These are phyloP conservation scores for Pseudocercospora macadamiae DNA, from an alignment of 2,329 filamentous ascomycete species.

Conservation along the genomic window DNA sequence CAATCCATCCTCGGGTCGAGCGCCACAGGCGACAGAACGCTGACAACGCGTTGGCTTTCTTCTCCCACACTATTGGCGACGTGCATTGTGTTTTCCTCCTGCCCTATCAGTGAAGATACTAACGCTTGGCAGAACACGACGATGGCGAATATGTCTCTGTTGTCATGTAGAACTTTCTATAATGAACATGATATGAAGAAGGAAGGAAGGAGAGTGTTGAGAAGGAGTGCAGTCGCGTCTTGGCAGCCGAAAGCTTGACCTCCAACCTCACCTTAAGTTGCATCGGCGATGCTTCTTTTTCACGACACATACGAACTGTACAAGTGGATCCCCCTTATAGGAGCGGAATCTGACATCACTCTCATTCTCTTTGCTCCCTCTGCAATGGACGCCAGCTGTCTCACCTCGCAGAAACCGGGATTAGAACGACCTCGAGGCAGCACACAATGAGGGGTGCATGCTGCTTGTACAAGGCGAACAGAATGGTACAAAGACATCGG, in stretches of 20 bases:
- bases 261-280: background rate
- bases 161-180: background rate
- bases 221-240: background rate
- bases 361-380: too few species aligned
- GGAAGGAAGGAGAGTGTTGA: background rate
- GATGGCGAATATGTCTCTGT: background rate
- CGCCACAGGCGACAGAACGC: background rate
- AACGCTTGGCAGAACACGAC: too few species aligned
- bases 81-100: background rate
- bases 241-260: background rate
- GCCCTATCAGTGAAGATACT: too few species aligned
- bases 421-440: too few species aligned
- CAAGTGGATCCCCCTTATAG: background rate
- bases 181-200: background rate
- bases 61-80: background rate
- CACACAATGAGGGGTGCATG: conserved; percentile 1
- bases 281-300: background rate
- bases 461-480: background rate
- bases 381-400: too few species aligned
- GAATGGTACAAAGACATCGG: background rate
- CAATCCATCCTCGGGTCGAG: background rate
- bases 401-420: too few species aligned
- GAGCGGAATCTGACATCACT: too few species aligned
- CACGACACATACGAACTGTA: background rate
- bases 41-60: background rate